These are phyloP conservation scores for Begonia loranthoides DNA, from an alignment of 306 rosid genomes.

Conservation along the genomic window DNA sequence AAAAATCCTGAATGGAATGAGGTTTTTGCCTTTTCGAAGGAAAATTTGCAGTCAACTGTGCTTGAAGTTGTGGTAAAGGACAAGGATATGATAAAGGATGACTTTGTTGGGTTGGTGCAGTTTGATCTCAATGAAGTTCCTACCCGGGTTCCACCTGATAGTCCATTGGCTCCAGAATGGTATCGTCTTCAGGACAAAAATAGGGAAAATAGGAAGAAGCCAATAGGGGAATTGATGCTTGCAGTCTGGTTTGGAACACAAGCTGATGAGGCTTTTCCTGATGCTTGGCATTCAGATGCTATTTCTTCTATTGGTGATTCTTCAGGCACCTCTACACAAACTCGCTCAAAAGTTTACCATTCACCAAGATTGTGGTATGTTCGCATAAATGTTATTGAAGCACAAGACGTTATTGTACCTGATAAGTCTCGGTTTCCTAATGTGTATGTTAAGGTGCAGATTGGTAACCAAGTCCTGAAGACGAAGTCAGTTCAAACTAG, in stretches of 20 bases:
- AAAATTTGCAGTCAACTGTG: slow-evolving; percentile 28
- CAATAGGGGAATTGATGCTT: slow-evolving; percentile 81
- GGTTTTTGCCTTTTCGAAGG: slow-evolving; percentile 78
- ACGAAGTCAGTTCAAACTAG: slow-evolving; percentile 48
- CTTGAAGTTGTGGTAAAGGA: slow-evolving; percentile 69
- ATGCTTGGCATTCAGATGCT: slow-evolving; percentile 98
- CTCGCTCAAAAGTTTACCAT: slow-evolving; percentile 84
- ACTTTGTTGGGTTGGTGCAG: slow-evolving; percentile 47
- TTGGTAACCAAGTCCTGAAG: slow-evolving; percentile 51
- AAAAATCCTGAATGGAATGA: slow-evolving; percentile 79
- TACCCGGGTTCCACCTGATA: slow-evolving; percentile 62
- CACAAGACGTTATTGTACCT: slow-evolving; percentile 60
- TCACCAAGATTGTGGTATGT: slow-evolving; percentile 80
- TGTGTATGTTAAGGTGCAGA: slow-evolving; percentile 55
- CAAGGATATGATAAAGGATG: slow-evolving; percentile 56
- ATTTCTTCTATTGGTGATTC: slow-evolving; percentile 35
- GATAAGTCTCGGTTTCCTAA: slow-evolving; percentile 60
- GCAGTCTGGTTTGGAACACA: slow-evolving; percentile 97
- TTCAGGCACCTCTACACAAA: slow-evolving; percentile 20
- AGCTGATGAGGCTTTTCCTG: slow-evolving; percentile 93
- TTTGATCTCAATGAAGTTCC: slow-evolving; percentile 72
- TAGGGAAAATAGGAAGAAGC: slow-evolving; percentile 24
- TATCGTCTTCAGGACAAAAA: slow-evolving; percentile 50
- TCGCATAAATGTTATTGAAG: slow-evolving; percentile 59
- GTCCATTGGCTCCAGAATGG: slow-evolving; percentile 98